A percentile compares a stretch with the other conserved stretches of the same genome.
phyloP scores from a whole-genome alignment of 2,329 filamentous ascomycete genomes.

The Tolypocladium capitatum region DNA sequence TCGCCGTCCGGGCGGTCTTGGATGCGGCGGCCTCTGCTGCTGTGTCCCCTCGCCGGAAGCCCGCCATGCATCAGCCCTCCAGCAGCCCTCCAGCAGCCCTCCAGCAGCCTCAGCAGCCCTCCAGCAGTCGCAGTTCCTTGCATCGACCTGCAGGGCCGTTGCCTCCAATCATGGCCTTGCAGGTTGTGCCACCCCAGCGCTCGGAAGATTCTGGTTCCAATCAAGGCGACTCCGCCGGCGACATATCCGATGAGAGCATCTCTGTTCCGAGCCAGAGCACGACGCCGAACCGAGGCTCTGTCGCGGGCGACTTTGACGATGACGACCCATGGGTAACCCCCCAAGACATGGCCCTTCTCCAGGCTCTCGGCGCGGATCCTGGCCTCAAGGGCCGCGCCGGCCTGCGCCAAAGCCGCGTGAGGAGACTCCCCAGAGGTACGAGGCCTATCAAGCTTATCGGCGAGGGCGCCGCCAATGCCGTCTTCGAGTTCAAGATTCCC shows the following conservation, averaged over 20 bases:
- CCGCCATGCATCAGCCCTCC: background rate
- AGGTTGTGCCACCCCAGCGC: slow-evolving; percentile 10
- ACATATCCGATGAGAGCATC: slow-evolving; percentile 5
- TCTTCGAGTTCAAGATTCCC: slow-evolving; percentile 46
- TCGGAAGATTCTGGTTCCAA: slow-evolving; percentile 9
- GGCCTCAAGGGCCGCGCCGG: slow-evolving; percentile 1
- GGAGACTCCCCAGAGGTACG: slow-evolving; percentile 19
- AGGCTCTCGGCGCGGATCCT: slow-evolving; percentile 5
- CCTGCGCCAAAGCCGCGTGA: slow-evolving; percentile 9
- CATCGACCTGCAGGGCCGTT: slow-evolving; percentile 10
- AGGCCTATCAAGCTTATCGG: slow-evolving; percentile 31
- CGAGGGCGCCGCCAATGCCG: slow-evolving; percentile 67
- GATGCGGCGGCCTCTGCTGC: background rate
- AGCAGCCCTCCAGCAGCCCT: background rate
- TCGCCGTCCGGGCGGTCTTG: slow-evolving; percentile 2
- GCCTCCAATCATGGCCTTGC: slow-evolving; percentile 14
- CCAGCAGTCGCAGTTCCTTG: slow-evolving; percentile 5
- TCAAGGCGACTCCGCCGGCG: slow-evolving; percentile 8
- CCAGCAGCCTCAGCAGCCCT: background rate
- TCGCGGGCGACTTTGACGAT: slow-evolving; percentile 3
- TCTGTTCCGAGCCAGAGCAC: slow-evolving; percentile 4
- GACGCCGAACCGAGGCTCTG: slow-evolving; percentile 1
- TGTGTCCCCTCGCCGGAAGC: background rate
- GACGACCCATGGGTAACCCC: slow-evolving; percentile 10
- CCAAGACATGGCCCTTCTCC: slow-evolving; percentile 11